phyloP scores from a whole-genome alignment of 2,329 filamentous ascomycete species.

The Zasmidium citrigriseum region DNA sequence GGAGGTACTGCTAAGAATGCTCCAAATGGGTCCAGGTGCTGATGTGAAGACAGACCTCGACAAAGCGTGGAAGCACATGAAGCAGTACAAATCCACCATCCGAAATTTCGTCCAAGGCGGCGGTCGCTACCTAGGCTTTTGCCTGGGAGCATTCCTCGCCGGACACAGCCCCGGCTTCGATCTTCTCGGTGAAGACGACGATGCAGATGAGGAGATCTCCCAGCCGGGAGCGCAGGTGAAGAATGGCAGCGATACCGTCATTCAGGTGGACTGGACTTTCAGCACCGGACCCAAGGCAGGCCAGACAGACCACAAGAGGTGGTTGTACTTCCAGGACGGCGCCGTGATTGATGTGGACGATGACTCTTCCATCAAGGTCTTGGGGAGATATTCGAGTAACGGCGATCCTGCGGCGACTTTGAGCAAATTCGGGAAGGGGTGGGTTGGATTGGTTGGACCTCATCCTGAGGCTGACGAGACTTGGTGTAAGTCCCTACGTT shows the following conservation, averaged over 20 bases:
- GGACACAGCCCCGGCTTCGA: constrained; percentile 20
- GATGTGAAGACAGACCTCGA: constrained; percentile 11
- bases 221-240: constrained; percentile 17
- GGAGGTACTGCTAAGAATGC: constrained; percentile 12
- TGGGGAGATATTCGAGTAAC: constrained; percentile 24
- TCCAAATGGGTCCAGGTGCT: background rate
- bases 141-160: constrained; percentile 24
- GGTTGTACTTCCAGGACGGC: constrained; percentile 28
- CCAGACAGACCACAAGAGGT: constrained; percentile 15
- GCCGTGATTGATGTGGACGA: constrained; percentile 13
- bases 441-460: constrained; percentile 24
- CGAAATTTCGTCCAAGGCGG: constrained; percentile 23
- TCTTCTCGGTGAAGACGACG: constrained; percentile 15
- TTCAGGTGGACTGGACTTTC: constrained; percentile 26
- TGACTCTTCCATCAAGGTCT: constrained; percentile 14
- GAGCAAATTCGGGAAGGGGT: constrained; percentile 21
- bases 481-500: constrained; percentile 23
- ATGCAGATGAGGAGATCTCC: constrained; percentile 15
- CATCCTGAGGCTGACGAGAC: constrained; percentile 24
- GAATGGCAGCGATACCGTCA: constrained; percentile 20
- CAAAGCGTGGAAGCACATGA: constrained; percentile 18
- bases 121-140: constrained; percentile 26
- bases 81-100: constrained; percentile 13
- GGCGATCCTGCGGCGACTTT: constrained; percentile 21
- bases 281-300: constrained; percentile 14